Conservation (phyloP, 257 asterid species). For the Lycium ferocissimum region DNA sequence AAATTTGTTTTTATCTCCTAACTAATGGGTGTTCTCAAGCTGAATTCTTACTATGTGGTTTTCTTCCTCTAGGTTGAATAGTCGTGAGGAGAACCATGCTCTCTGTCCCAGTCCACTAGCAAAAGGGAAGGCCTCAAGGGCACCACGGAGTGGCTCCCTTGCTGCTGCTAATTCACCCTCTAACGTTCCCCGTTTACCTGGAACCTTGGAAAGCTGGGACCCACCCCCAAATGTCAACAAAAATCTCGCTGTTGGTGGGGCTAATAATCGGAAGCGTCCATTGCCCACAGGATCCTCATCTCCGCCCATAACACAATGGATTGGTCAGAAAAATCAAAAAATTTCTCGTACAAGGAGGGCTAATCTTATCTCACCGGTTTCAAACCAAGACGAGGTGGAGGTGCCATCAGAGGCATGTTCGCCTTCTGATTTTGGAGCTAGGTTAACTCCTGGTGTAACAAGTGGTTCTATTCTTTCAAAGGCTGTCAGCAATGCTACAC, state of each 20-base stretch:
- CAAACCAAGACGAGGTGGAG: slow-evolving; percentile 79
- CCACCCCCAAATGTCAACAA: slow-evolving; percentile 63
- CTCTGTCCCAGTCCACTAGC: slow-evolving; percentile 59
- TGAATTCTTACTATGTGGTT: slow-evolving; percentile 26
- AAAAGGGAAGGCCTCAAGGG: slow-evolving; percentile 94
- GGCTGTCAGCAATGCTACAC: slow-evolving; percentile 57
- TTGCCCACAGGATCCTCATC: slow-evolving; percentile 79
- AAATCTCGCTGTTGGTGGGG: slow-evolving; percentile 63
- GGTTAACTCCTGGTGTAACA: slow-evolving; percentile 62
- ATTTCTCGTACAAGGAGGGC: slow-evolving; percentile 91
- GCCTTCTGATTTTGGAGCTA: slow-evolving; percentile 80
- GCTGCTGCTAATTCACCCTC: slow-evolving; percentile 56
- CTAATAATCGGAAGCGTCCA: slow-evolving; percentile 79
- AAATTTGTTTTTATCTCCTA: slow-evolving; percentile 14
- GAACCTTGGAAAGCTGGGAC: slow-evolving; percentile 90
- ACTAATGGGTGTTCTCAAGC: slow-evolving; percentile 21
- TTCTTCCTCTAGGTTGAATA: slow-evolving; percentile 65
- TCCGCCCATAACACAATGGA: slow-evolving; percentile 99
- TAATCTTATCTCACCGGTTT: slow-evolving; percentile 79
- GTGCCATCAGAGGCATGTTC: slow-evolving; percentile 80
- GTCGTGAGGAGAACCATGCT: slow-evolving; percentile 69
- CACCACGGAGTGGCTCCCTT: slow-evolving; percentile 71
- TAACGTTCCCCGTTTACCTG: slow-evolving; percentile 60
- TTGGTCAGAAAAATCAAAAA: slow-evolving; percentile 97
- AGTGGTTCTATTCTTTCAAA: slow-evolving; percentile 63